These are phyloP conservation scores for Calonectria fujianensis DNA, from an alignment of 2,329 filamentous ascomycete genomes.

Conservation along the genomic window DNA sequence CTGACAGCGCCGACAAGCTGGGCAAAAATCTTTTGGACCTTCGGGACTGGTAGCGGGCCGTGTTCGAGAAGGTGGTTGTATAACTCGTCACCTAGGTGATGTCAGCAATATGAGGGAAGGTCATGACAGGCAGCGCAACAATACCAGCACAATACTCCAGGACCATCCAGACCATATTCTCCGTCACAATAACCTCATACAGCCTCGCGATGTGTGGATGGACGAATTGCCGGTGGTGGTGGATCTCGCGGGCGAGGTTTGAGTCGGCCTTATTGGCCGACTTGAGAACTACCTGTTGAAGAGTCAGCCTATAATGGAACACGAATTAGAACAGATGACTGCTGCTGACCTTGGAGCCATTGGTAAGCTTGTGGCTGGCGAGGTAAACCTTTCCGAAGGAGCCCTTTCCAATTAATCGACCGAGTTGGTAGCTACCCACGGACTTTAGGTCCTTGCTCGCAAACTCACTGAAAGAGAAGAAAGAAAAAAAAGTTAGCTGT, in stretches of 20 bases:
- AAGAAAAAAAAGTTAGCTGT: background rate
- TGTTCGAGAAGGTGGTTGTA: slow-evolving; percentile 96
- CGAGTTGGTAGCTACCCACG: slow-evolving; percentile 96
- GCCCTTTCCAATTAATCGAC: slow-evolving; percentile 94
- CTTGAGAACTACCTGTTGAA: slow-evolving; percentile 91
- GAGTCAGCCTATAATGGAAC: slow-evolving; percentile 28
- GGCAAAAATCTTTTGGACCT: slow-evolving; percentile 96
- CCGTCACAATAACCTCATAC: slow-evolving; percentile 98
- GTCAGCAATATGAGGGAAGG: slow-evolving; percentile 51
- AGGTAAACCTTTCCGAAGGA: slow-evolving; percentile 99
- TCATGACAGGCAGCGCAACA: background rate
- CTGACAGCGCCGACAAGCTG: slow-evolving; percentile 96
- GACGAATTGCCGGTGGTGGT: slow-evolving; percentile 97
- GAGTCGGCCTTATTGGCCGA: slow-evolving; percentile 96
- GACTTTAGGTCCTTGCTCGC: slow-evolving; percentile 91
- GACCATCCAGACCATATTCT: slow-evolving; percentile 95
- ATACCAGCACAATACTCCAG: slow-evolving; percentile 95
- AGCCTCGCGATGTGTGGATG: slow-evolving; percentile 97
- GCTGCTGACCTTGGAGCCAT: slow-evolving; percentile 90
- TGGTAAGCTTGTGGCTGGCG: slow-evolving; percentile 96
- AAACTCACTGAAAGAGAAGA: slow-evolving; percentile 82
- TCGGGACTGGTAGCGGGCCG: slow-evolving; percentile 87
- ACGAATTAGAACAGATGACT: background rate
- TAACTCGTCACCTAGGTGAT: slow-evolving; percentile 86
- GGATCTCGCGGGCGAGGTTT: slow-evolving; percentile 97